Evolutionary conservation across 208 protist genomes (phyloP).

Genomic region (Tritrichomonas foetus): DNA sequence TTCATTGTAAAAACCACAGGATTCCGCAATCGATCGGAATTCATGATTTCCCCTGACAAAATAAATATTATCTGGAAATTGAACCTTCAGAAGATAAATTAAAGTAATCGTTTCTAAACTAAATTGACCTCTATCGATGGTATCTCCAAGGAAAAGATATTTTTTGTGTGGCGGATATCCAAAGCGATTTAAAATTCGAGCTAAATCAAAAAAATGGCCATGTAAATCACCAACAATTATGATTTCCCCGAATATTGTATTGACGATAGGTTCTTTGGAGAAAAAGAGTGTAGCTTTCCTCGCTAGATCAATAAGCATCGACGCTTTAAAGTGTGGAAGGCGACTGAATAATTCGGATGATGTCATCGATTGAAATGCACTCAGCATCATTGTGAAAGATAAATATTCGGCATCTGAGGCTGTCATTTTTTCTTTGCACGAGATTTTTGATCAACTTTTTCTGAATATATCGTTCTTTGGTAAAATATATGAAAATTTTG

Average conservation of each 20-base stretch:
- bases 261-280: neutral
- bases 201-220: conserved; percentile 66
- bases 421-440: no score
- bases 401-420: no score
- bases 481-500: no score
- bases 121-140: neutral
- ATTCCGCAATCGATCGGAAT: conserved; percentile 76
- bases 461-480: no score
- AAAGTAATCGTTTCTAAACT: neutral
- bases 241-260: neutral
- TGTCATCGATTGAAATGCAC: no score
- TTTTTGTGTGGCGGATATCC: conserved; percentile 64
- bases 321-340: neutral
- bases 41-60: conserved; percentile 85
- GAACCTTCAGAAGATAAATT: neutral
- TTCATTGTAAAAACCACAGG: conserved; percentile 79
- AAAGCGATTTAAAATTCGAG: conserved; percentile 73
- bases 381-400: no score
- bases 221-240: neutral
- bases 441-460: no score
- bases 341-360: no score
- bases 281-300: neutral
- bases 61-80: conserved; percentile 73
- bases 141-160: conserved; percentile 28
- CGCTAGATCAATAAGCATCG: neutral